Percentiles rank a stretch among this genome's conserved stretches.
These are phyloP conservation scores for Ganoderma resinaceum DNA, from an alignment of 1,284 basidiomycete species.

Conservation along the genomic window DNA sequence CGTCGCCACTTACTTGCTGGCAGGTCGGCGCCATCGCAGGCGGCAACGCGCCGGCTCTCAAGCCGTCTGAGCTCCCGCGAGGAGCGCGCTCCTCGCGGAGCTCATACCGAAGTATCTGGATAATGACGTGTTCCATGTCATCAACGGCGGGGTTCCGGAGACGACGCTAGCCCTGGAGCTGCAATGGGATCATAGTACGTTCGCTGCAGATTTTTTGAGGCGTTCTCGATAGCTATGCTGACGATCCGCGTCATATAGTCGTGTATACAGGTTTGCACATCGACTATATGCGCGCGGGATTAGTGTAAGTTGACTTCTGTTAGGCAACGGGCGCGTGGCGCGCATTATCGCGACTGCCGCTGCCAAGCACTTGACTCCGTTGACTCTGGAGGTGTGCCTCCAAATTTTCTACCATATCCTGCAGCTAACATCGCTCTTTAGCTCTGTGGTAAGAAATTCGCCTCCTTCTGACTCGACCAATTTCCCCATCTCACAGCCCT, in stretches of 20 bases:
- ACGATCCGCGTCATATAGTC: constrained; percentile 47
- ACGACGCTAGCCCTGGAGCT: constrained; percentile 75
- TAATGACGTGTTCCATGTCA: constrained; percentile 69
- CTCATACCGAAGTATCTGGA: constrained; percentile 88
- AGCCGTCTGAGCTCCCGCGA: constrained; percentile 81
- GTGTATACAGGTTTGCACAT: constrained; percentile 56
- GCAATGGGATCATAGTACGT: constrained; percentile 87
- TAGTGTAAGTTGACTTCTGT: neutral
- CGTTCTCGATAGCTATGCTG: neutral
- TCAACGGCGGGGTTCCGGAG: constrained; percentile 81
- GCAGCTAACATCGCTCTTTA: neutral
- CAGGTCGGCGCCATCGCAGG: constrained; percentile 83
- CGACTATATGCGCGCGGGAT: neutral
- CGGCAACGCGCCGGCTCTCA: constrained; percentile 77
- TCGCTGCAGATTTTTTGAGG: neutral
- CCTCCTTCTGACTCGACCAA: neutral
- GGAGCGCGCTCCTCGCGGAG: constrained; percentile 74
- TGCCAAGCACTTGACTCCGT: constrained; percentile 87
- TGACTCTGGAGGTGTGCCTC: constrained; percentile 72
- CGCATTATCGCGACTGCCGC: constrained; percentile 84
- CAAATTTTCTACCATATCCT: neutral
- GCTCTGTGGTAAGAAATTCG: constrained; percentile 23
- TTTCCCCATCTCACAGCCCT: neutral
- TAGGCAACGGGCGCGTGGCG: constrained; percentile 70
- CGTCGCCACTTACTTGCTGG: neutral